Evolutionary conservation across 2,329 filamentous ascomycete species (phyloP).

Genomic region (Ceratocystis papillata): DNA sequence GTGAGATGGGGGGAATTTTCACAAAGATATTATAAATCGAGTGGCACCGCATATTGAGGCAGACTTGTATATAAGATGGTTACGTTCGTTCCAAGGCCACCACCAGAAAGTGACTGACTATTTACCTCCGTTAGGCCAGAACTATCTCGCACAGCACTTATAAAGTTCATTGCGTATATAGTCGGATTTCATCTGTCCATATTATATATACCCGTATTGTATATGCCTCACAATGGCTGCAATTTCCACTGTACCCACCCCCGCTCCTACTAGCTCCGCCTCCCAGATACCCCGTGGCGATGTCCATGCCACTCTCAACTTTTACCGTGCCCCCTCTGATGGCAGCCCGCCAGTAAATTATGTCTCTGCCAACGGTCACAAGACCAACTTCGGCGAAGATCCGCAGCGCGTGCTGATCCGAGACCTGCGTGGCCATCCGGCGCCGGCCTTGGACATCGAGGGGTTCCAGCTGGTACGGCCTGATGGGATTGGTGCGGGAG

Average conservation of each 20-base stretch:
- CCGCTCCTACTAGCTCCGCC: constrained; percentile 27
- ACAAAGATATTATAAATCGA: too few species aligned
- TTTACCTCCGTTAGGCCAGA: too few species aligned
- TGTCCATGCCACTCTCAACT: constrained; percentile 53
- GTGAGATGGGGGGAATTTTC: too few species aligned
- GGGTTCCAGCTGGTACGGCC: constrained; percentile 57
- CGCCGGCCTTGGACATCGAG: constrained; percentile 59
- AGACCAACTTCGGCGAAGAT: constrained; percentile 51
- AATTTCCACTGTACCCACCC: background rate
- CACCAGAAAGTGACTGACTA: too few species aligned
- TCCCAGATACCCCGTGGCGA: constrained; percentile 44
- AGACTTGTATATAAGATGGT: too few species aligned
- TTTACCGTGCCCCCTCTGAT: constrained; percentile 52
- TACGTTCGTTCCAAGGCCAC: too few species aligned
- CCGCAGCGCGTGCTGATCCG: constrained; percentile 47
- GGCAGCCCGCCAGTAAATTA: constrained; percentile 52
- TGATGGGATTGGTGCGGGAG: constrained; percentile 28
- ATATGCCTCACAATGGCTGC: too few species aligned
- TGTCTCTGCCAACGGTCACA: constrained; percentile 40
- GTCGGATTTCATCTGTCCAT: too few species aligned
- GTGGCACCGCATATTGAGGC: too few species aligned
- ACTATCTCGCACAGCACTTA: too few species aligned
- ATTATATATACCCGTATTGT: too few species aligned
- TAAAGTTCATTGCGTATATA: too few species aligned
- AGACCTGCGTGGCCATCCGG: constrained; percentile 58